Conservation (phyloP, 768 basidiomycete species). For the Mycena epipterygia region DNA sequence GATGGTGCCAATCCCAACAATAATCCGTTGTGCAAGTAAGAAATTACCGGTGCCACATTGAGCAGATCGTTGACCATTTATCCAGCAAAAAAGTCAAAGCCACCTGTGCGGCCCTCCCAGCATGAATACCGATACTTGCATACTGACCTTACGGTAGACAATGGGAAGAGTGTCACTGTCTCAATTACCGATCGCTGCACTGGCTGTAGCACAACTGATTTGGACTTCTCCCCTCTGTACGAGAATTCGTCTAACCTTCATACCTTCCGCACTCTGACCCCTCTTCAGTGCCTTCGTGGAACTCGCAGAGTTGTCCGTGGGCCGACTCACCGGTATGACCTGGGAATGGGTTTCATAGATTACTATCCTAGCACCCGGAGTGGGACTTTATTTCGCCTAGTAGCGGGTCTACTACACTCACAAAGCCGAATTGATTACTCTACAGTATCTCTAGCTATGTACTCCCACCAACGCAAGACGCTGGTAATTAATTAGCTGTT, state of each 20-base stretch:
- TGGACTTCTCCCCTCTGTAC: constrained; percentile 70
- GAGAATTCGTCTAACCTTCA: neutral
- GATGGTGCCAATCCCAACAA: constrained; percentile 73
- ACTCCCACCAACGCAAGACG: neutral
- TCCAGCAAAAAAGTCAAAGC: constrained; percentile 54
- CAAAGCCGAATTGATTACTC: neutral
- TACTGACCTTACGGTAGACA: constrained; percentile 42
- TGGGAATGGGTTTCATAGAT: constrained; percentile 63
- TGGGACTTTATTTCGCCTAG: neutral
- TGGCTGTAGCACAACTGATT: constrained; percentile 63
- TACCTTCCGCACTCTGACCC: neutral
- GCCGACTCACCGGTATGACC: constrained; percentile 63
- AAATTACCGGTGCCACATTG: neutral
- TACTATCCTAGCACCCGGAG: neutral
- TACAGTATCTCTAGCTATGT: constrained; percentile 1
- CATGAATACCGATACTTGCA: constrained; percentile 8
- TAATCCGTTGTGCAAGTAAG: constrained; percentile 75
- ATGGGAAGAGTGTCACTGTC: constrained; percentile 64
- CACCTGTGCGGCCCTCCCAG: constrained; percentile 64
- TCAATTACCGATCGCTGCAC: constrained; percentile 73
- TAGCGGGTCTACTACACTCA: neutral
- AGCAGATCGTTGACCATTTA: too few species aligned
- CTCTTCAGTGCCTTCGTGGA: constrained; percentile 58
- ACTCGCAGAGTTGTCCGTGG: constrained; percentile 59
- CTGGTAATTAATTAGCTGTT: neutral